Evolutionary conservation across 2,329 filamentous ascomycete species (phyloP).

Genomic region (Xylaria sp.): DNA sequence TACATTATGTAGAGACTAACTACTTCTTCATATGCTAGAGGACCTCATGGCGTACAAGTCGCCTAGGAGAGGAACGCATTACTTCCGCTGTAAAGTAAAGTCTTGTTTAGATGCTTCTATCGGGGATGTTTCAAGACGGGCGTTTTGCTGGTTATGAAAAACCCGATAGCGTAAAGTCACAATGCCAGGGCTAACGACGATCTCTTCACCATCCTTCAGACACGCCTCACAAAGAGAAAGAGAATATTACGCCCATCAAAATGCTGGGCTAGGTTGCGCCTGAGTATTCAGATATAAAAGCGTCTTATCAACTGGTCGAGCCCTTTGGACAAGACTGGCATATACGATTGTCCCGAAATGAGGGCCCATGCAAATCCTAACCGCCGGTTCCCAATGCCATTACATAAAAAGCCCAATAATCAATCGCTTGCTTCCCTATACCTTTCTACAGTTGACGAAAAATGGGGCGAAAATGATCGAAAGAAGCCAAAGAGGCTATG

Average conservation of each 20-base stretch:
- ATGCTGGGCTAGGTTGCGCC: conserved; percentile 4
- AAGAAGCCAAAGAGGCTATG: conserved; percentile 1
- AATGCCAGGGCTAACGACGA: not conserved
- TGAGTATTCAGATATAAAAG: conserved; percentile 6
- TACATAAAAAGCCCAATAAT: conserved; percentile 39
- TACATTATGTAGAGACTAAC: not conserved
- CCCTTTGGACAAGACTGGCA: conserved; percentile 9
- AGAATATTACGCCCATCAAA: not conserved
- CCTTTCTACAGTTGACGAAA: conserved; percentile 40
- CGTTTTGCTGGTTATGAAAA: not conserved
- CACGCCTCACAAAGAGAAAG: not conserved
- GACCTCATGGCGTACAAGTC: not conserved
- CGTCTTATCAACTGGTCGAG: not conserved
- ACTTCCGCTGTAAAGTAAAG: not conserved
- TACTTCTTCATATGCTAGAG: not conserved
- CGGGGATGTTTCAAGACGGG: not conserved
- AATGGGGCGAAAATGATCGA: conserved; percentile 20
- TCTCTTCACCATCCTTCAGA: not conserved
- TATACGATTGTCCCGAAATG: conserved; percentile 21
- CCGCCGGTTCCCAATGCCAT: conserved; percentile 39
- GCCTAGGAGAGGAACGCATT: not conserved
- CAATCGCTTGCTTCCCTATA: conserved; percentile 43
- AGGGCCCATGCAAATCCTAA: conserved; percentile 15
- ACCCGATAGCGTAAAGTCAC: not conserved
- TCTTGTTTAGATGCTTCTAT: not conserved